phyloP scores from a whole-genome alignment of 73 alveolate genomes.

The Chromera velia region DNA sequence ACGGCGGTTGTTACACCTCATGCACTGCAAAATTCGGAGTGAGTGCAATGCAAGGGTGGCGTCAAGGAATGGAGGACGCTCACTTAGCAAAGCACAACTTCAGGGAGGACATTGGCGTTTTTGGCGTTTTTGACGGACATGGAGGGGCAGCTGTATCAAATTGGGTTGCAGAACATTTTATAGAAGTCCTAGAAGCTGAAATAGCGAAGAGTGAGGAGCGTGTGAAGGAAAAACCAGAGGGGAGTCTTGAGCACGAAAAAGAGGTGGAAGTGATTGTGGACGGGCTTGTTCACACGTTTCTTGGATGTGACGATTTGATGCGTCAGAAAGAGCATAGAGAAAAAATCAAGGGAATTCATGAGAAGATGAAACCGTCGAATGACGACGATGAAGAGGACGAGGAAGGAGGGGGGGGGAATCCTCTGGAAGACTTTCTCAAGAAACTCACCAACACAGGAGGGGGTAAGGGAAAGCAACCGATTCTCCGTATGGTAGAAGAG shows the following conservation, averaged over 20 bases:
- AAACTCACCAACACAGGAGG: no score
- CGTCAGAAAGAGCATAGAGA: background rate
- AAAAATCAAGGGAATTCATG: background rate
- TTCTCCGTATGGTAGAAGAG: no score
- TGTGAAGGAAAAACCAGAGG: background rate
- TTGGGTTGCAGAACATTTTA: background rate
- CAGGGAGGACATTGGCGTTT: conserved; percentile 38
- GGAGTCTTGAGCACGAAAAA: background rate
- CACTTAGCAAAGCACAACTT: conserved; percentile 42
- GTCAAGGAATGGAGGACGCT: conserved; percentile 60
- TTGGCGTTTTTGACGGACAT: conserved; percentile 72
- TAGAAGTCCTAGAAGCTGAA: background rate
- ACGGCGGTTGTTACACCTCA: background rate
- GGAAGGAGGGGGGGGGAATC: no score
- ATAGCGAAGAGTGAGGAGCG: background rate
- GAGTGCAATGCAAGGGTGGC: conserved; percentile 71
- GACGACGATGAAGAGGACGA: background rate
- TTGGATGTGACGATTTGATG: background rate
- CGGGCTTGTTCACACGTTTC: background rate
- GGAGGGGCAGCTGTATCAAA: conserved; percentile 34
- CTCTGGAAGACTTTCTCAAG: no score
- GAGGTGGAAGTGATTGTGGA: background rate
- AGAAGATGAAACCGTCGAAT: background rate
- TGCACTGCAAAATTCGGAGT: conserved; percentile 33
- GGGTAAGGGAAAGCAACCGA: no score